These are phyloP conservation scores for Globisporangium uncinulatum DNA, from an alignment of 352 stramenopile genomes.

Conservation along the genomic window DNA sequence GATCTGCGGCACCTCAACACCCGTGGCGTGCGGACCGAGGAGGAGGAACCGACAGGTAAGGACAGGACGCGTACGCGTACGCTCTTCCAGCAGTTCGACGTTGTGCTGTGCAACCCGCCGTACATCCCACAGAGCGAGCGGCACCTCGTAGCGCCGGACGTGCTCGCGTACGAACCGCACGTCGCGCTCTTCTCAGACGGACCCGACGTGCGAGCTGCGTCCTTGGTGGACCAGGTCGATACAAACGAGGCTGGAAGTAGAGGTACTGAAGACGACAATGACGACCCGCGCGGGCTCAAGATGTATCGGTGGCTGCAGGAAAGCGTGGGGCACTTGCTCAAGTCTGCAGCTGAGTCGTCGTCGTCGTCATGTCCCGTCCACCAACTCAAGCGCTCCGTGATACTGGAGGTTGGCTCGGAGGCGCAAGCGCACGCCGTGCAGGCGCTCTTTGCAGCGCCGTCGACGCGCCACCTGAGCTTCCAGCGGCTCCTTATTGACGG, in stretches of 20 bases:
- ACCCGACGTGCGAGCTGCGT: slow-evolving; percentile 3
- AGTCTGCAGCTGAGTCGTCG: neutral
- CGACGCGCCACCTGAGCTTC: slow-evolving; percentile 14
- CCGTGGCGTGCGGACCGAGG: no score
- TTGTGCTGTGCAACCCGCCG: slow-evolving; percentile 68
- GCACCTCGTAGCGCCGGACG: slow-evolving; percentile 45
- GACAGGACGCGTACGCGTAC: neutral
- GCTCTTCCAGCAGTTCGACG: slow-evolving; percentile 47
- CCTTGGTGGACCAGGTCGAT: neutral
- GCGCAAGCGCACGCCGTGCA: slow-evolving; percentile 38
- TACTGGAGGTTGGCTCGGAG: slow-evolving; percentile 61
- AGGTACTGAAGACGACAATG: neutral
- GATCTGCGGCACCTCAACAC: slow-evolving; percentile 7
- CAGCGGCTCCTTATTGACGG: slow-evolving; percentile 37
- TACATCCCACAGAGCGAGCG: slow-evolving; percentile 61
- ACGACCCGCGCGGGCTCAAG: slow-evolving; percentile 28
- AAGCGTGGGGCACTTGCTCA: slow-evolving; percentile 31
- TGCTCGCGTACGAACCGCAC: slow-evolving; percentile 66
- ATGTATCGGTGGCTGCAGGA: slow-evolving; percentile 46
- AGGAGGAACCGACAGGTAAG: neutral
- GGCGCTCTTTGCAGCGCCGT: slow-evolving; percentile 25
- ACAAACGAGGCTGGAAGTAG: neutral
- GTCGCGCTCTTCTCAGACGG: slow-evolving; percentile 63
- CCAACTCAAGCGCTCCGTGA: slow-evolving; percentile 8
- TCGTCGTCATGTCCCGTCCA: neutral